Conservation (phyloP, 208 protist genomes). For the Trichomonas gallinae region DNA sequence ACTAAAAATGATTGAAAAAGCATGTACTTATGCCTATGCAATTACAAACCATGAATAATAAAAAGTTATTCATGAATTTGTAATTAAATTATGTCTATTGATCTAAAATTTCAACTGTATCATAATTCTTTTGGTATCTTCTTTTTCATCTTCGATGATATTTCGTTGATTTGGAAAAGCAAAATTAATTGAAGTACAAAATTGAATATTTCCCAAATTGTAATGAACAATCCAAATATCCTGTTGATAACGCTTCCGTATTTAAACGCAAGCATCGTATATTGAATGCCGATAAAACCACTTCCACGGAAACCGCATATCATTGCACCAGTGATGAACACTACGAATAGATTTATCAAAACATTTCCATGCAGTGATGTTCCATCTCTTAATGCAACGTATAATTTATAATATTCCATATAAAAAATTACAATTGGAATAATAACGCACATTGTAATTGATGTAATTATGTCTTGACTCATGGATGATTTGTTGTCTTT, state of each 20-base stretch:
- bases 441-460: neutral
- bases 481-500: neutral
- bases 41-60: no score
- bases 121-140: no score
- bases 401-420: constrained; percentile 12
- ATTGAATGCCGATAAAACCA: neutral
- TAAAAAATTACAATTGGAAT: neutral
- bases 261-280: neutral
- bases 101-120: no score
- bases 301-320: neutral
- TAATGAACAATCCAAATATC: neutral
- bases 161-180: neutral
- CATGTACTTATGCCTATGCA: no score
- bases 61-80: no score
- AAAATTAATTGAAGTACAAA: neutral
- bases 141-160: neutral
- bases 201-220: neutral
- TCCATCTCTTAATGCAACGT: neutral
- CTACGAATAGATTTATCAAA: neutral
- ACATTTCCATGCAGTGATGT: neutral
- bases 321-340: neutral
- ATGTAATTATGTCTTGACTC: neutral
- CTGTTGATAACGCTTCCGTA: neutral
- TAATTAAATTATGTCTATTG: no score
- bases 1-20: no score